These are phyloP conservation scores for Coprinopsis strossmayeri DNA, from an alignment of 768 basidiomycete genomes.

Conservation along the genomic window DNA sequence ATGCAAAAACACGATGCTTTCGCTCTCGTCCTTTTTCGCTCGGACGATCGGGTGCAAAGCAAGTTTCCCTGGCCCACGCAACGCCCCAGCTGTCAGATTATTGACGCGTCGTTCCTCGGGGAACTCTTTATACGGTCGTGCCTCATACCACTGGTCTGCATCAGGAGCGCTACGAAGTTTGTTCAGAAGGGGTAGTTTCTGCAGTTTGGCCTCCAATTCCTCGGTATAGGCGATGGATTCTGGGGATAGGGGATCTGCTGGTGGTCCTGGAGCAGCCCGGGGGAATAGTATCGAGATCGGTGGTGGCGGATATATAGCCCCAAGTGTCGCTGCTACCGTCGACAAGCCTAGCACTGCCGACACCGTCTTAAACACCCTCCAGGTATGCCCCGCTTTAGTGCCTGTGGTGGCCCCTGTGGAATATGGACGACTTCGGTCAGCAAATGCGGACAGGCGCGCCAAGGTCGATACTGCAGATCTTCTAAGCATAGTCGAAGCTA, in stretches of 20 bases:
- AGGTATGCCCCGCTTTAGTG: slow-evolving; percentile 6
- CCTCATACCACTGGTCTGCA: slow-evolving; percentile 65
- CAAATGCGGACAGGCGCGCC: neutral
- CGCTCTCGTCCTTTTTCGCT: slow-evolving; percentile 66
- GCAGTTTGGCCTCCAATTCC: slow-evolving; percentile 61
- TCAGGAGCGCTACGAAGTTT: slow-evolving; percentile 41
- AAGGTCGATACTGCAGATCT: neutral
- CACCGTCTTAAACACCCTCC: slow-evolving; percentile 21
- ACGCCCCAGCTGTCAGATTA: slow-evolving; percentile 74
- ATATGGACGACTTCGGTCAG: slow-evolving; percentile 8
- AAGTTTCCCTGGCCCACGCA: slow-evolving; percentile 85
- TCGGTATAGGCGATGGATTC: slow-evolving; percentile 53
- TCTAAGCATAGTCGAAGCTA: neutral
- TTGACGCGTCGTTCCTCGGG: slow-evolving; percentile 76
- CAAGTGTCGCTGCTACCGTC: slow-evolving; percentile 40
- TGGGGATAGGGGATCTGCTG: slow-evolving; percentile 42
- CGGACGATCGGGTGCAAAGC: slow-evolving; percentile 77
- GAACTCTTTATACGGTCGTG: slow-evolving; percentile 63
- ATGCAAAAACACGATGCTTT: slow-evolving; percentile 68
- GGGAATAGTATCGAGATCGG: slow-evolving; percentile 68
- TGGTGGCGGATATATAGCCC: slow-evolving; percentile 66
- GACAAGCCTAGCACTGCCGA: slow-evolving; percentile 28
- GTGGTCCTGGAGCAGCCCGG: slow-evolving; percentile 67
- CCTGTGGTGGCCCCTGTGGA: slow-evolving; percentile 10
- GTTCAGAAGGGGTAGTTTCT: slow-evolving; percentile 53